A percentile compares a stretch with the other conserved stretches of the same genome.
Evolutionary conservation across 2,329 filamentous ascomycete genomes (phyloP).

Genomic region (Microcera coccophila): DNA sequence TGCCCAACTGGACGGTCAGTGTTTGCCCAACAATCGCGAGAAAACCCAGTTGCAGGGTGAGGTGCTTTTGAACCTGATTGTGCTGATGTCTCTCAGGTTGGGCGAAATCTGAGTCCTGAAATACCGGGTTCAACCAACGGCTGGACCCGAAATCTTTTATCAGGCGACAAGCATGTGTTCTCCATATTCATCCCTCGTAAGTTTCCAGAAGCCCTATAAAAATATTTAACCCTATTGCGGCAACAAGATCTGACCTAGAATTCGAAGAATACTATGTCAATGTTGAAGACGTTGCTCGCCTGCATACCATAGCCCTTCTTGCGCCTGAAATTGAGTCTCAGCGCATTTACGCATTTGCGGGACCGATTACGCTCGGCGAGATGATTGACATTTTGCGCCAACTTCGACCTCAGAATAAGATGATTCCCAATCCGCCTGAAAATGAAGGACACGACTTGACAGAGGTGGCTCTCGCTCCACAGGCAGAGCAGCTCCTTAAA

Average conservation of each 20-base stretch:
- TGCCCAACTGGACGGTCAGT: constrained; percentile 19
- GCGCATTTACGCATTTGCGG: constrained; percentile 24
- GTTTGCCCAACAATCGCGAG: background rate
- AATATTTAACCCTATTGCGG: no score
- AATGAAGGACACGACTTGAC: background rate
- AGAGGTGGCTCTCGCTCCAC: background rate
- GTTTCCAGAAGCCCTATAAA: background rate
- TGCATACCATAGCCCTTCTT: constrained; percentile 26
- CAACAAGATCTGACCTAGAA: no score
- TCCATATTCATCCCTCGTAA: constrained; percentile 2
- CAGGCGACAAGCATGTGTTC: constrained; percentile 11
- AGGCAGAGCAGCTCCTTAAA: background rate
- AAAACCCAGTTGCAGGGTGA: background rate
- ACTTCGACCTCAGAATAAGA: background rate
- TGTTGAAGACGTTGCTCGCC: constrained; percentile 19
- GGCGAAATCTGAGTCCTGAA: constrained; percentile 13
- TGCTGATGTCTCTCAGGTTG: constrained; percentile 4
- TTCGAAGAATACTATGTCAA: constrained; percentile 16
- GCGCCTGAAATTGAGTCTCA: constrained; percentile 19
- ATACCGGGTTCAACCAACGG: constrained; percentile 16
- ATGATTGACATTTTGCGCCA: background rate
- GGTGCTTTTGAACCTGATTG: background rate
- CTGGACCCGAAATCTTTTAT: constrained; percentile 17
- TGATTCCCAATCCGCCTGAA: background rate
- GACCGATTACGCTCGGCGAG: constrained; percentile 17